Percentiles rank a stretch among this genome's conserved stretches.
phyloP scores from a whole-genome alignment of 441 rosid genomes.

The Corymbia calophylla region DNA sequence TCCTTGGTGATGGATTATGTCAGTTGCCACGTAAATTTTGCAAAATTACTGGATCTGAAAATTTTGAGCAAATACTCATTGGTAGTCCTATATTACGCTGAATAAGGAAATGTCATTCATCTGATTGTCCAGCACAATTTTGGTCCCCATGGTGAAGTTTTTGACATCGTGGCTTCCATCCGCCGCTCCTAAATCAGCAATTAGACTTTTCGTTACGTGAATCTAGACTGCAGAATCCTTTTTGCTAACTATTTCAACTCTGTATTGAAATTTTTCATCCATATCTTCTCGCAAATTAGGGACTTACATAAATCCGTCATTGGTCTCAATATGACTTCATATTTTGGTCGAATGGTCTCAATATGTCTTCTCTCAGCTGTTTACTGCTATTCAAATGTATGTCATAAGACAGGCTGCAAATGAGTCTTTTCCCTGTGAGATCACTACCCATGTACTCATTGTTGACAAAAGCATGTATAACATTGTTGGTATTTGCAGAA shows the following conservation, averaged over 20 bases:
- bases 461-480: slow-evolving; percentile 44
- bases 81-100: slow-evolving; percentile 61
- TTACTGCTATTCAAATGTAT: too few relatives aligned
- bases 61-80: slow-evolving; percentile 23
- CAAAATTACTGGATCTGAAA: not conserved
- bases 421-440: too few relatives aligned
- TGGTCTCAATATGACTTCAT: too few relatives aligned
- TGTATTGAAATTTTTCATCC: too few relatives aligned
- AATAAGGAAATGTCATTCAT: slow-evolving; percentile 51
- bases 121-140: slow-evolving; percentile 26
- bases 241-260: not conserved
- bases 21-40: not conserved
- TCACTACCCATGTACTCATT: slow-evolving; percentile 25
- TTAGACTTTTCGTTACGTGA: not conserved
- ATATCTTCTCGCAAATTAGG: too few relatives aligned
- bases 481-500: slow-evolving; percentile 1
- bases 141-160: slow-evolving; percentile 29
- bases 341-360: too few relatives aligned
- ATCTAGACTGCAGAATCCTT: not conserved
- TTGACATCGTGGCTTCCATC: slow-evolving; percentile 52
- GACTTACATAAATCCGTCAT: too few relatives aligned
- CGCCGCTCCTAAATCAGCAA: slow-evolving; percentile 26
- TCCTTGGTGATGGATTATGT: slow-evolving; percentile 24
- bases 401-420: too few relatives aligned
- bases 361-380: too few relatives aligned